Evolutionary conservation across 2,329 filamentous ascomycete species (phyloP).

Genomic region (Calonectria hongkongensis): DNA sequence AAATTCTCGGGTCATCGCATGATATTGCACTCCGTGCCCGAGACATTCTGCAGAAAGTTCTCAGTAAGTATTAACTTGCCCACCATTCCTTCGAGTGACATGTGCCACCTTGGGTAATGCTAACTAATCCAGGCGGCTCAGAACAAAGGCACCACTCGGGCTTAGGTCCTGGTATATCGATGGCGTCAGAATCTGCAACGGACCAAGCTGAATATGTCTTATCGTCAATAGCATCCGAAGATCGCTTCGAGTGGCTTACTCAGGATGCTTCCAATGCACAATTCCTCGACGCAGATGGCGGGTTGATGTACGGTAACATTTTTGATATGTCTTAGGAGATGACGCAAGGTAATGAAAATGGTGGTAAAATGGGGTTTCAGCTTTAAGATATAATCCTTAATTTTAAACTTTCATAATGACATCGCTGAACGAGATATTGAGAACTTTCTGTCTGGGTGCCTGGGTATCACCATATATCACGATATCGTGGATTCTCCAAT

Average conservation of each 20-base stretch:
- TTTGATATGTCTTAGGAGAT: background rate
- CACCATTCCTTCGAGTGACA: background rate
- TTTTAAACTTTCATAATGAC: too few relatives aligned
- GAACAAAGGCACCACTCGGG: background rate
- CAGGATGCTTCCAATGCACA: background rate
- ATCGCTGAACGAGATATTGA: too few relatives aligned
- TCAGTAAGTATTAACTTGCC: background rate
- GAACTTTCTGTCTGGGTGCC: too few relatives aligned
- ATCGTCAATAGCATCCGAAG: background rate
- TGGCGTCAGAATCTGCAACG: background rate
- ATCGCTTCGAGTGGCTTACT: background rate
- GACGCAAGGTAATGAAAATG: too few relatives aligned
- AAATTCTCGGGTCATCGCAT: background rate
- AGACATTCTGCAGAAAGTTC: background rate
- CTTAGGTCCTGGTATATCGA: background rate
- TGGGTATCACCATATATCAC: too few relatives aligned
- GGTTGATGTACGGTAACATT: constrained; percentile 2
- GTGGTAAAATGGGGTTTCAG: background rate
- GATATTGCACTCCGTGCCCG: background rate
- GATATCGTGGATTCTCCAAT: too few relatives aligned
- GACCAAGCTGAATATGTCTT: background rate
- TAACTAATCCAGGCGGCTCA: background rate
- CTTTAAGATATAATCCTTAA: too few relatives aligned
- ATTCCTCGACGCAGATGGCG: background rate
- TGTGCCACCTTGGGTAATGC: background rate